Evolutionary conservation across 2,329 filamentous ascomycete genomes (phyloP).

Genomic region (Rutstroemia sp.): DNA sequence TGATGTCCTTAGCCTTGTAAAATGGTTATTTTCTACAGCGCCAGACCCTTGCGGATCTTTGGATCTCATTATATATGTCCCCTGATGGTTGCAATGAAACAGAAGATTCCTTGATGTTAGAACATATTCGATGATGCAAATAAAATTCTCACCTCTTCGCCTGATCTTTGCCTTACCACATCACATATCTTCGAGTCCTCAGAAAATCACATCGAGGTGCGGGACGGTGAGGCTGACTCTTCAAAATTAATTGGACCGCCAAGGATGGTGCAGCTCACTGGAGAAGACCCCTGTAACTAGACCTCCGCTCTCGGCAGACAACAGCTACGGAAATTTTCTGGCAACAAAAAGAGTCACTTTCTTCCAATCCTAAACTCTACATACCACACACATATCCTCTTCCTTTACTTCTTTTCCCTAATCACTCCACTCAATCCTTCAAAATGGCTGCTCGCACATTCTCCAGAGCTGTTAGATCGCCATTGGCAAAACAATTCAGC

Average conservation of each 20-base stretch:
- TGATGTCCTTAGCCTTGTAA: background rate
- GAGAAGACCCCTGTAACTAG: conserved; percentile 4
- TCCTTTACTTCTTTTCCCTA: background rate
- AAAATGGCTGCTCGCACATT: conserved; percentile 74
- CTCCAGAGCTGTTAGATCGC: conserved; percentile 58
- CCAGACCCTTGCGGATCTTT: no score
- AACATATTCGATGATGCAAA: no score
- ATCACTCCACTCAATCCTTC: conserved; percentile 18
- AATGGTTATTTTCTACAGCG: no score
- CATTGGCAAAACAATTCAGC: conserved; percentile 56
- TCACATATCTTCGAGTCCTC: no score
- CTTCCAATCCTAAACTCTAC: background rate
- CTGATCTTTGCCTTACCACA: no score
- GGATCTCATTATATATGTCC: no score
- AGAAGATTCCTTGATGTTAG: no score
- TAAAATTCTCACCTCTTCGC: no score
- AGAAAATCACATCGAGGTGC: no score
- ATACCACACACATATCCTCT: background rate
- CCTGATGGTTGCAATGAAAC: no score
- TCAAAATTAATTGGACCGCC: no score
- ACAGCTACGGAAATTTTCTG: conserved; percentile 5
- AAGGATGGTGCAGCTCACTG: background rate
- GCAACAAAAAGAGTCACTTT: conserved; percentile 2
- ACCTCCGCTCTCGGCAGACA: background rate
- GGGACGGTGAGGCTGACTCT: no score